phyloP scores from a whole-genome alignment of 2,329 filamentous ascomycete genomes.

The Thelonectria discophora region DNA sequence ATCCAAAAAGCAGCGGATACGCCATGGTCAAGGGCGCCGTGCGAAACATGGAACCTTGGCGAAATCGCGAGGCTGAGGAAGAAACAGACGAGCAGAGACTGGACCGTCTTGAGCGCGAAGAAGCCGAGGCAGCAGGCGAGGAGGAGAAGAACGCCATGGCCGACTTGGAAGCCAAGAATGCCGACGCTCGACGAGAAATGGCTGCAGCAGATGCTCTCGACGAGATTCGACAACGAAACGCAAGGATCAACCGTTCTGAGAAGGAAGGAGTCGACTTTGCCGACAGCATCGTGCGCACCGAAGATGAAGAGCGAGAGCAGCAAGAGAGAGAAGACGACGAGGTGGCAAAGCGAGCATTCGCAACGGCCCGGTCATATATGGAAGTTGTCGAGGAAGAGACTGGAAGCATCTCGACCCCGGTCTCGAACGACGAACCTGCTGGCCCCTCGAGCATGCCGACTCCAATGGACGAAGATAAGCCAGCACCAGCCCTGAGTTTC shows the following conservation, averaged over 20 bases:
- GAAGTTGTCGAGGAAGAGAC: conserved; percentile 61
- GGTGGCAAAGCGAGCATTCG: conserved; percentile 81
- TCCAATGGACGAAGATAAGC: conserved; percentile 39
- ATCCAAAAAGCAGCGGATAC: conserved; percentile 96
- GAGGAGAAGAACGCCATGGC: conserved; percentile 92
- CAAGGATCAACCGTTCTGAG: conserved; percentile 79
- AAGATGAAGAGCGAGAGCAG: conserved; percentile 68
- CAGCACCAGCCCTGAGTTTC: conserved; percentile 74
- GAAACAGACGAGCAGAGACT: conserved; percentile 90
- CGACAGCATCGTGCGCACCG: conserved; percentile 61
- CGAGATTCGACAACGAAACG: conserved; percentile 92
- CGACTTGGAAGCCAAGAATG: conserved; percentile 91
- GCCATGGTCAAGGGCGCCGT: conserved; percentile 82
- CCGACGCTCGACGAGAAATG: conserved; percentile 95
- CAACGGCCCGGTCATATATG: conserved; percentile 64
- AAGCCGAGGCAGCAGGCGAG: conserved; percentile 67
- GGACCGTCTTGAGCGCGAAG: conserved; percentile 82
- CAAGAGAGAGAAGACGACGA: conserved; percentile 87
- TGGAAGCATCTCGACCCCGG: conserved; percentile 29
- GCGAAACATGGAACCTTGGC: conserved; percentile 93
- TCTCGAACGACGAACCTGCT: conserved; percentile 27
- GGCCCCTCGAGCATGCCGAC: conserved; percentile 29
- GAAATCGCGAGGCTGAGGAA: conserved; percentile 66
- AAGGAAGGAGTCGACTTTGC: conserved; percentile 71
- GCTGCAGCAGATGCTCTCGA: conserved; percentile 94